Evolutionary conservation across 805 yeast species (phyloP).

Genomic region (Schwanniomyces vanrijiae): DNA sequence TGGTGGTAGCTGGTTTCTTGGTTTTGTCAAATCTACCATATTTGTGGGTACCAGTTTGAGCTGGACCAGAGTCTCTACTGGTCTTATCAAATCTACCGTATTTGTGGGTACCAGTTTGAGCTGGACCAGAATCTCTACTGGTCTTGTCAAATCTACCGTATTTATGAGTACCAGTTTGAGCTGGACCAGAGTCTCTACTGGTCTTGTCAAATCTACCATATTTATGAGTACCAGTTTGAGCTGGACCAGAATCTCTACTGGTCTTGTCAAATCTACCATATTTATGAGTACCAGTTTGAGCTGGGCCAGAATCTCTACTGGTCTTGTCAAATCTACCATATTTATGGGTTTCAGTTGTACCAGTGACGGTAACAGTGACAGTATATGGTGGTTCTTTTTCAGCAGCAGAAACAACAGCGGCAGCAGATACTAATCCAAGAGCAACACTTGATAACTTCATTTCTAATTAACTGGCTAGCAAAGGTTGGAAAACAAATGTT

Average conservation of each 20-base stretch:
- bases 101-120: slow-evolving; percentile 24
- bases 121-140: slow-evolving; percentile 15
- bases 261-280: slow-evolving; percentile 38
- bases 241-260: slow-evolving; percentile 15
- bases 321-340: slow-evolving; percentile 58
- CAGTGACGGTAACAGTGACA: slow-evolving; percentile 34
- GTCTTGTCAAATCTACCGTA: slow-evolving; percentile 58
- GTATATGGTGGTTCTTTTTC: slow-evolving; percentile 17
- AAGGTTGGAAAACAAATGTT: background rate
- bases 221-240: slow-evolving; percentile 24
- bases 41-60: slow-evolving; percentile 33
- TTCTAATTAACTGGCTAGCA: background rate
- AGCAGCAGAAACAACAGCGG: slow-evolving; percentile 23
- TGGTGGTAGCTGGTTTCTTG: slow-evolving; percentile 34
- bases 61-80: slow-evolving; percentile 26
- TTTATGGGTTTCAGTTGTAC: slow-evolving; percentile 46
- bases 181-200: slow-evolving; percentile 5
- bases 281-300: slow-evolving; percentile 24
- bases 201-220: slow-evolving; percentile 38
- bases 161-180: slow-evolving; percentile 45
- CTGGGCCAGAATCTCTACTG: slow-evolving; percentile 22
- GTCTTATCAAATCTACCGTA: slow-evolving; percentile 38
- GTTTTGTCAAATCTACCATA: slow-evolving; percentile 37
- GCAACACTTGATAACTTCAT: slow-evolving; percentile 48
- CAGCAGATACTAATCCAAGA: slow-evolving; percentile 40